Conservation (phyloP, 768 basidiomycete species). For the Coprinopsis marcescibilis region DNA sequence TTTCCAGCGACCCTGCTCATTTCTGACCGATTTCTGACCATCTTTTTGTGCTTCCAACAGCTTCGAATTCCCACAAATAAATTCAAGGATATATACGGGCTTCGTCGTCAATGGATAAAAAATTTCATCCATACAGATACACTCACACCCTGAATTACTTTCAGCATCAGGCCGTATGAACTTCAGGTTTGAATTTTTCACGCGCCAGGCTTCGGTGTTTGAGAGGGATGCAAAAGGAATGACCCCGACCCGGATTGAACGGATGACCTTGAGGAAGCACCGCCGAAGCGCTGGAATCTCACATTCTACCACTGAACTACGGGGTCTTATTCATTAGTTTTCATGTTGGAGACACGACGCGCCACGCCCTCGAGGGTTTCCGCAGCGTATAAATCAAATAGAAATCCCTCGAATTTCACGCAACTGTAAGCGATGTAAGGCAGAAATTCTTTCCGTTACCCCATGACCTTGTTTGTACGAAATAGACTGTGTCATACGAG, state of each 20-base stretch:
- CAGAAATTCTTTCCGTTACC: no score
- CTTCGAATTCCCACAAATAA: neutral
- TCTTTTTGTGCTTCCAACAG: neutral
- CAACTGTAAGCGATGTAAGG: no score
- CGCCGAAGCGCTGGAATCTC: slow-evolving; percentile 1
- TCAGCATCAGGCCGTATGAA: neutral
- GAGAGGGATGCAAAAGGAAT: neutral
- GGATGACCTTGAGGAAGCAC: slow-evolving; percentile 42
- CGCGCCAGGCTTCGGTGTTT: neutral
- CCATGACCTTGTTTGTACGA: no score
- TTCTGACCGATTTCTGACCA: neutral
- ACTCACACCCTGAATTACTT: no score
- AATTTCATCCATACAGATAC: no score
- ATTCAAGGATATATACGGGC: neutral
- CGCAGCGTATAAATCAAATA: no score
- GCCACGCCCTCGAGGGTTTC: no score
- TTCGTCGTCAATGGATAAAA: no score
- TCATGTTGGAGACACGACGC: neutral
- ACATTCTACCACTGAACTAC: slow-evolving; percentile 7
- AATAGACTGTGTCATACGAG: no score
- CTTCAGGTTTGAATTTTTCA: neutral
- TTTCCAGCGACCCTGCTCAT: neutral
- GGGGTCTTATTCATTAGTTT: neutral
- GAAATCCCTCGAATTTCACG: no score
- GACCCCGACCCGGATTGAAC: slow-evolving; percentile 35